These are phyloP conservation scores for Diaporthe sp. DNA, from an alignment of 2,329 filamentous ascomycete genomes.

Conservation along the genomic window DNA sequence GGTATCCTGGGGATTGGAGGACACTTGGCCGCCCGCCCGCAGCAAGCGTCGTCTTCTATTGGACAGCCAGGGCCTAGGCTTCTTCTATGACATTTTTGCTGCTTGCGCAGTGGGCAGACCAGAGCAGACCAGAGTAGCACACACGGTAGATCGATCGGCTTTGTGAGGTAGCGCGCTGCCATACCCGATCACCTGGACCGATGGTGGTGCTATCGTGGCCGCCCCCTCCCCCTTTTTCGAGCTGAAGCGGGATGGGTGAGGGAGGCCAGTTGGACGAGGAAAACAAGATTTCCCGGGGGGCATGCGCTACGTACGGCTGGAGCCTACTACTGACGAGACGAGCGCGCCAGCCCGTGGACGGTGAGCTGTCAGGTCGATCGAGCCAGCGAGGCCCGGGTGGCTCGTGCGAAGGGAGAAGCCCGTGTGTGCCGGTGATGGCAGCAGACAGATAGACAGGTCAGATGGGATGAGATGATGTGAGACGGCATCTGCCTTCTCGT, in stretches of 20 bases:
- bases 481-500: slow-evolving; percentile 35
- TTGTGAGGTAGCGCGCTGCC: slow-evolving; percentile 9
- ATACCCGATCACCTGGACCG: slow-evolving; percentile 27
- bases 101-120: neutral
- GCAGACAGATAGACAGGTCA: slow-evolving; percentile 11
- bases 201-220: neutral
- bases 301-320: slow-evolving; percentile 9
- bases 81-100: neutral
- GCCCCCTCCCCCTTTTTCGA: neutral
- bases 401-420: slow-evolving; percentile 11
- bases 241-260: neutral
- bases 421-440: neutral
- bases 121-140: neutral
- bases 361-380: slow-evolving; percentile 22
- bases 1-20: neutral
- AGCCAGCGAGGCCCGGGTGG: slow-evolving; percentile 7
- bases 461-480: slow-evolving; percentile 38
- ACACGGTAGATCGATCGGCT: slow-evolving; percentile 29
- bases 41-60: slow-evolving; percentile 5
- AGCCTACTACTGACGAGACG: neutral
- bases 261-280: neutral
- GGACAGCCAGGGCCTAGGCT: neutral
- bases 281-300: slow-evolving; percentile 25
- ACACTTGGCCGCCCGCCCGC: neutral
- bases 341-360: slow-evolving; percentile 8